Evolutionary conservation across 106 monocot species (phyloP).

Genomic region (Hemerocallis citrina): DNA sequence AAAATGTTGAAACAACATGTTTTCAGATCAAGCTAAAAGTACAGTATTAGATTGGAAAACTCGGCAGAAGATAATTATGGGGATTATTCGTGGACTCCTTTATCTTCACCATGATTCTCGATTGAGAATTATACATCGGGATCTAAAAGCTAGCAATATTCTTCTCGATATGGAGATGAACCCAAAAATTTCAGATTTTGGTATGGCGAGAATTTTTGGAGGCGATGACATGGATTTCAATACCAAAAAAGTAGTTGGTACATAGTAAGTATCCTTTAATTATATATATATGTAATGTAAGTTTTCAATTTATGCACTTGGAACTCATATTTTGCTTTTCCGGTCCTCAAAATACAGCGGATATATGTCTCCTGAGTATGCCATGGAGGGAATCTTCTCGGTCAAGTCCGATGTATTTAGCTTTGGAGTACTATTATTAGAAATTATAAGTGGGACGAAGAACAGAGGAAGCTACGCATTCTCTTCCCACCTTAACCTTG

Average conservation of each 20-base stretch:
- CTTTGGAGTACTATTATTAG: conserved; percentile 7
- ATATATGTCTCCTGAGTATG: conserved; percentile 6
- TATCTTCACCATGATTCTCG: conserved; percentile 47
- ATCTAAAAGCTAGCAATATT: conserved; percentile 46
- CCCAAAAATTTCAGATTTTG: conserved; percentile 55
- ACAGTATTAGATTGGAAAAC: conserved; percentile 24
- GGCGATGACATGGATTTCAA: conserved; percentile 16
- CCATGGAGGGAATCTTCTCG: not conserved
- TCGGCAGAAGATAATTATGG: conserved; percentile 26
- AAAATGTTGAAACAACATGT: not conserved
- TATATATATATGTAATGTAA: not conserved
- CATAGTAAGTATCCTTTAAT: conserved; percentile 10
- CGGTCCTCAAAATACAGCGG: not conserved
- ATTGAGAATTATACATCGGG: conserved; percentile 40
- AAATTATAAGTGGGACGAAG: conserved; percentile 10
- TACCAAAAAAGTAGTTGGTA: conserved; percentile 34
- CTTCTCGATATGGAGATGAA: conserved; percentile 40
- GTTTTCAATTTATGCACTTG: not conserved
- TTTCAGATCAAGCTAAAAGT: not conserved
- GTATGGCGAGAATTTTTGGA: conserved; percentile 40
- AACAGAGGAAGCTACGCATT: not conserved
- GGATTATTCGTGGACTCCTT: conserved; percentile 34
- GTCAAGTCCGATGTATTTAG: conserved; percentile 8
- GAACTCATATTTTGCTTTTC: not conserved
- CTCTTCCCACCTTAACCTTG: conserved; percentile 5